Base-by-base conservation (phyloP, 768 basidiomycete genomes). In the Mycena sanguinolenta region DNA sequence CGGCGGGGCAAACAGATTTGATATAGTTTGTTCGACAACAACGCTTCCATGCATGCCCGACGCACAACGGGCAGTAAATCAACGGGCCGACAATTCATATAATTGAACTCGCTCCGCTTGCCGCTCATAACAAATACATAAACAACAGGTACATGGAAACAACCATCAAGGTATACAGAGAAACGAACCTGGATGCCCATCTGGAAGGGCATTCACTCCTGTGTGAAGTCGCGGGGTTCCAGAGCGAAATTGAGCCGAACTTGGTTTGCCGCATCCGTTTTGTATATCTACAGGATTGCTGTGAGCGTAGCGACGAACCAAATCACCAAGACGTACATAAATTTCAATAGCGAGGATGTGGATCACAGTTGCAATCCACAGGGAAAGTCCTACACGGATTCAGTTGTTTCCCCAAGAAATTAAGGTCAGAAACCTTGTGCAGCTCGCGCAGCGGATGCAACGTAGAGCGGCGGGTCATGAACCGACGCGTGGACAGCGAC, bases 301-400 rank as follows among this genome's bases (percentile, higher is more conserved):
- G 21, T 55, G 42, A n/a, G 13, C 17, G 39, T 14, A 17, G 34
- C 4, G 30, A 39, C 34, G n/a, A 14, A 12, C 30, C 38, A 5
- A 52, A 61, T 16, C 63, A 53, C 52, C 17, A 58, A 17, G 10
- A 71, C 77, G 36, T 55, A 76, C 77, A 57, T 78, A 78, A 34
- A 62, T 44, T 59, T 78, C 77, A 12, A 71, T 69, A 14, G 65
- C 75, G 38, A 75, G 62, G 30, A 75, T 60, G 44, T 77, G 76
- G 13, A 77, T 68, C 10, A 77, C 52, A 12, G 63, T 74, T 5
- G 73, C 75, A 23, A 78, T 64, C 77, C 77, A 78, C 44, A 78
- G 30, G 1, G 74, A 66, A 74, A 78, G 75, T 28, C 77, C 71
- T 72, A 27, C 30, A 17, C 6, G 21, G 13, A 14, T 10, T 55